These are phyloP conservation scores for Beauveria asiatica DNA, from an alignment of 2,329 filamentous ascomycete species.

Conservation along the genomic window DNA sequence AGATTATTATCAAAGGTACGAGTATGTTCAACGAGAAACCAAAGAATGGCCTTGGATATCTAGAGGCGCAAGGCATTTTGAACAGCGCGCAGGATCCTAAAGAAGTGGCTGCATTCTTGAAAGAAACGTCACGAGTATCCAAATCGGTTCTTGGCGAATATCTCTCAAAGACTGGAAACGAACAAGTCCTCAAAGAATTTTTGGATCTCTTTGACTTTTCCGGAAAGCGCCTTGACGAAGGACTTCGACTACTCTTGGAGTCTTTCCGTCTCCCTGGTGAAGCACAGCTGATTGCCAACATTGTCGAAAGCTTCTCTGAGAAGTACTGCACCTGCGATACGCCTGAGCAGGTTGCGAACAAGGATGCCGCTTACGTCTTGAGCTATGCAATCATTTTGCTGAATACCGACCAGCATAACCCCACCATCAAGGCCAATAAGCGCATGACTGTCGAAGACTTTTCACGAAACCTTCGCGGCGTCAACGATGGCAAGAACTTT, in stretches of 20 bases:
- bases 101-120: constrained; percentile 79
- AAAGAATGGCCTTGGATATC: constrained; percentile 77
- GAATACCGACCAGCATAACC: constrained; percentile 95
- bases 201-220: constrained; percentile 82
- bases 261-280: constrained; percentile 92
- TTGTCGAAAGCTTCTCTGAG: constrained; percentile 78
- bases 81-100: constrained; percentile 62
- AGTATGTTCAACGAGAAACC: constrained; percentile 93
- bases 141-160: constrained; percentile 90
- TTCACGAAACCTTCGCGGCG: constrained; percentile 77
- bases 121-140: constrained; percentile 77
- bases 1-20: constrained; percentile 78
- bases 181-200: constrained; percentile 75
- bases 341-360: constrained; percentile 69
- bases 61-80: constrained; percentile 81
- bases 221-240: constrained; percentile 82
- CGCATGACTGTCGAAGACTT: constrained; percentile 85
- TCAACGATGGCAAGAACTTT: constrained; percentile 82
- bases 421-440: constrained; percentile 68
- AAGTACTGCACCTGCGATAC: constrained; percentile 67
- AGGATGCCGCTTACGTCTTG: constrained; percentile 81
- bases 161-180: constrained; percentile 83
- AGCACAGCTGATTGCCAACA: constrained; percentile 84
- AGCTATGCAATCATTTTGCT: constrained; percentile 97
- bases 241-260: constrained; percentile 76